Percentiles rank a stretch among this genome's conserved stretches.
Conservation (phyloP, 495 filamentous ascomycete genomes). For the Clavariopsis aquatica region DNA sequence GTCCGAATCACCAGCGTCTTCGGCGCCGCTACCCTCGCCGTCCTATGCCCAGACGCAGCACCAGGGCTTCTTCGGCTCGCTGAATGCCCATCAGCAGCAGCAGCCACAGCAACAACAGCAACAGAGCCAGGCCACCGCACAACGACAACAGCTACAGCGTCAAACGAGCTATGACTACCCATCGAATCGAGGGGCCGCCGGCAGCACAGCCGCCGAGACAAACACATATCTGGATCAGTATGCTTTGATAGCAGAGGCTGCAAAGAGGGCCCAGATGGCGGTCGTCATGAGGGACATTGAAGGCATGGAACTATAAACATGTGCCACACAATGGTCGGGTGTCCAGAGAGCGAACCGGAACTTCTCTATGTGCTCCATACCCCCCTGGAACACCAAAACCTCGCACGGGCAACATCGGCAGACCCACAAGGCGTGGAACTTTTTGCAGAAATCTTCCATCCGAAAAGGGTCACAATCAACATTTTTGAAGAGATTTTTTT, state of each 20-base stretch:
- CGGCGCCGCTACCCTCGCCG: constrained; percentile 44
- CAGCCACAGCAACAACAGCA: constrained; percentile 26
- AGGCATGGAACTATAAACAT: constrained; percentile 55
- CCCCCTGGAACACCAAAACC: neutral
- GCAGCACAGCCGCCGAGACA: constrained; percentile 51
- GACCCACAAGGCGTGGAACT: no score
- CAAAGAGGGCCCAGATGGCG: constrained; percentile 87
- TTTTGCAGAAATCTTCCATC: no score
- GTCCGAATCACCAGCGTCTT: constrained; percentile 31
- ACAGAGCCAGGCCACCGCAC: constrained; percentile 8
- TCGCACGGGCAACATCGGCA: no score
- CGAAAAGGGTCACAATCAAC: no score
- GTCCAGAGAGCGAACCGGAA: no score
- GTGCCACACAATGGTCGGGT: no score
- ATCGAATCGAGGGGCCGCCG: constrained; percentile 27
- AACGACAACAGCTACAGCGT: neutral
- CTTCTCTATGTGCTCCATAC: neutral
- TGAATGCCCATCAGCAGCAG: constrained; percentile 30
- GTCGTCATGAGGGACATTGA: constrained; percentile 83
- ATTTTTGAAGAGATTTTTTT: no score
- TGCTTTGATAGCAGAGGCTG: constrained; percentile 89
- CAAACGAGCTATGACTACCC: constrained; percentile 15
- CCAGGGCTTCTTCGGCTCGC: constrained; percentile 34
- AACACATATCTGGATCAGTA: constrained; percentile 72
- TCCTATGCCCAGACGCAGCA: constrained; percentile 35